phyloP scores from a whole-genome alignment of 2,329 filamentous ascomycete species.

The Claviceps cyperi region DNA sequence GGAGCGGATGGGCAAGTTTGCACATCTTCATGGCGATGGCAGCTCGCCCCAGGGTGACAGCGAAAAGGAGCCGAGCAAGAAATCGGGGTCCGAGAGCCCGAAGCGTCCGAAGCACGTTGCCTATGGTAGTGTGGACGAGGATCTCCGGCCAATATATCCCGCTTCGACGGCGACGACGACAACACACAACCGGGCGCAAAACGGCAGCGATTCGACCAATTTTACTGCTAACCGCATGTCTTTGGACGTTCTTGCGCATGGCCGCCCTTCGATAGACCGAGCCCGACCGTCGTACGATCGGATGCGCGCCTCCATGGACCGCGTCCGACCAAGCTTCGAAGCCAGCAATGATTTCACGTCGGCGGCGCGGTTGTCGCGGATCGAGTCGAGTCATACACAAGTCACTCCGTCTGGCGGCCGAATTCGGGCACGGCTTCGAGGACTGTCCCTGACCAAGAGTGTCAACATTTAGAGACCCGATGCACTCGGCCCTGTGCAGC shows the following conservation, averaged over 20 bases:
- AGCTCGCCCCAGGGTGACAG: conserved; percentile 24
- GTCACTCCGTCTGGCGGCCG: conserved; percentile 8
- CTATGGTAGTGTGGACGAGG: conserved; percentile 62
- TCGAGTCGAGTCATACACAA: conserved; percentile 57
- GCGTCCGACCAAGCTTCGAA: conserved; percentile 71
- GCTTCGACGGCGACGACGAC: conserved; percentile 75
- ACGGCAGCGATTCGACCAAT: conserved; percentile 87
- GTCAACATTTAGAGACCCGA: conserved; percentile 20
- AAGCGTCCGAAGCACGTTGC: conserved; percentile 42
- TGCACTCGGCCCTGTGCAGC: conserved; percentile 8
- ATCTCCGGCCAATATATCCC: conserved; percentile 83
- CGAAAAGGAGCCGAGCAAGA: conserved; percentile 16
- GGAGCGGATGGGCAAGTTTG: conserved; percentile 68
- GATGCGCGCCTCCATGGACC: conserved; percentile 75
- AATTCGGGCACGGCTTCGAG: conserved; percentile 25
- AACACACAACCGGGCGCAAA: conserved; percentile 66
- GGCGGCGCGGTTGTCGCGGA: conserved; percentile 66
- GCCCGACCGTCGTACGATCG: conserved; percentile 78
- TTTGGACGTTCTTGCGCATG: conserved; percentile 19
- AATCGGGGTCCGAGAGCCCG: conserved; percentile 42
- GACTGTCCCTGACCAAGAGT: conserved; percentile 28
- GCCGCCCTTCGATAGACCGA: conserved; percentile 48
- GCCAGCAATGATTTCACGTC: conserved; percentile 82
- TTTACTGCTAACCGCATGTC: conserved; percentile 58
- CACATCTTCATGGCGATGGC: conserved; percentile 40